Base-by-base conservation (phyloP, 768 basidiomycete species). In the Clathrus columnatus region DNA sequence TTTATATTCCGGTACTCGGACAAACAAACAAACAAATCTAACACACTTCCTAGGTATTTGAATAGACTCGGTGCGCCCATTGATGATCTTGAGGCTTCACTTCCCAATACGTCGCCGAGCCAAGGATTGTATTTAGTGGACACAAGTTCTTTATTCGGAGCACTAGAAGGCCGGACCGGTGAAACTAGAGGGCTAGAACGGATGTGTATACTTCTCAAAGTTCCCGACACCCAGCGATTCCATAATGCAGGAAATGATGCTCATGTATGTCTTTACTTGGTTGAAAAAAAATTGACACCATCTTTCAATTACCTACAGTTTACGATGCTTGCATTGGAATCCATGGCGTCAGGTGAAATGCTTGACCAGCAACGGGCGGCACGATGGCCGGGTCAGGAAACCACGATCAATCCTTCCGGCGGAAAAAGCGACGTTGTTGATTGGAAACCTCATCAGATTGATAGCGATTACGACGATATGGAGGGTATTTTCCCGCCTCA, bases 241-340 rank as follows among this genome's bases (percentile, higher is more conserved):
- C 91, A 91, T 73, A 94, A 93, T 63, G 89, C 87, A 1, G 90
- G 89, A 0, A 92, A 91, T 63, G 88, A 92, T 65, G 89, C 90
- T 1, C 76, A 85, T 65, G 90, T 91, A 61, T 42, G 82, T 66
- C 4, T 45, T 27, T 41, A 20, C 27, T 5, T 20, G 44, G 30
- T 50, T 18, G 17, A 18, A 10, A 17, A 5, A 11, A 27, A 24
- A 2, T 20, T 27, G 24, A 32, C n/a, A 23, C 24, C 27, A n/a
- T 49, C 27, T 29, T 20, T 28, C 0, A 7, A 23, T 46, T 4
- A 48, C n/a, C n/a, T n/a, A 36, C 60, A 92, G 90, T 87, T 81
- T 61, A 90, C 87, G 1, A 70, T 91, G 55, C 67, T 79, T 45
- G 80, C 81, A 11, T 64, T 87, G 65, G 77, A 76, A 53, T 67